Percentiles rank a stretch among this genome's conserved stretches.
These are phyloP conservation scores for Parmales sp. DNA, from an alignment of 108 stramenopile genomes.

Conservation along the genomic window DNA sequence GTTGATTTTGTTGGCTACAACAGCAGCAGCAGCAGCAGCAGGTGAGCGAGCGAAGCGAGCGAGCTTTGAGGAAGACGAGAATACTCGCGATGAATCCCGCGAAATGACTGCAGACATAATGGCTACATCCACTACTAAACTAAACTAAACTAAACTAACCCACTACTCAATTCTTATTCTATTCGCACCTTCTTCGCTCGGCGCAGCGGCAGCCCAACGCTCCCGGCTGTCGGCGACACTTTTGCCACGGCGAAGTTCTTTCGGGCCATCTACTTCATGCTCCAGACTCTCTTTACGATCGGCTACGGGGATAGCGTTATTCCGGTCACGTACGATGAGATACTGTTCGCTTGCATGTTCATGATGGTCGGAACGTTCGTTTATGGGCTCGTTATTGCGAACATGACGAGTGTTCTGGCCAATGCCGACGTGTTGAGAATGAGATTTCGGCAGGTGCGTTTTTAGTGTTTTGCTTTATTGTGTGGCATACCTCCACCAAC, in stretches of 20 bases:
- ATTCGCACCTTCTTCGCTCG: neutral
- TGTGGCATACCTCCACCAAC: too few relatives aligned
- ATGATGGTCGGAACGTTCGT: constrained; percentile 38
- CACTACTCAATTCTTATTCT: neutral
- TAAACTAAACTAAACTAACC: neutral
- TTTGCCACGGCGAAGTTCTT: neutral
- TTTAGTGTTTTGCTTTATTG: too few relatives aligned
- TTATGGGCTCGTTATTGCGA: constrained; percentile 42
- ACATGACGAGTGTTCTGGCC: constrained; percentile 45
- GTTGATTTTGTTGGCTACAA: too few relatives aligned
- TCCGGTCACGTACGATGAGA: constrained; percentile 22
- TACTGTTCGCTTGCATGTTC: constrained; percentile 29
- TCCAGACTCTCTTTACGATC: constrained; percentile 49
- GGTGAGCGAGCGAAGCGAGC: too few relatives aligned
- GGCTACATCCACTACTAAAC: too few relatives aligned
- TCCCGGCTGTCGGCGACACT: neutral
- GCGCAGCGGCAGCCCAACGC: neutral
- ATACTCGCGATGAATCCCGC: too few relatives aligned
- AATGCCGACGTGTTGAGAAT: constrained; percentile 41
- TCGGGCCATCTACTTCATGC: constrained; percentile 35
- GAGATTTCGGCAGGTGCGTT: constrained; percentile 40
- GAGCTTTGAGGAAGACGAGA: too few relatives aligned
- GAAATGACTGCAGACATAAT: too few relatives aligned
- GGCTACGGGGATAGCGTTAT: constrained; percentile 44
- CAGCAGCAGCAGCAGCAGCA: too few relatives aligned